These are phyloP conservation scores for Salix caprea DNA, from an alignment of 345 rosid genomes.

Conservation along the genomic window DNA sequence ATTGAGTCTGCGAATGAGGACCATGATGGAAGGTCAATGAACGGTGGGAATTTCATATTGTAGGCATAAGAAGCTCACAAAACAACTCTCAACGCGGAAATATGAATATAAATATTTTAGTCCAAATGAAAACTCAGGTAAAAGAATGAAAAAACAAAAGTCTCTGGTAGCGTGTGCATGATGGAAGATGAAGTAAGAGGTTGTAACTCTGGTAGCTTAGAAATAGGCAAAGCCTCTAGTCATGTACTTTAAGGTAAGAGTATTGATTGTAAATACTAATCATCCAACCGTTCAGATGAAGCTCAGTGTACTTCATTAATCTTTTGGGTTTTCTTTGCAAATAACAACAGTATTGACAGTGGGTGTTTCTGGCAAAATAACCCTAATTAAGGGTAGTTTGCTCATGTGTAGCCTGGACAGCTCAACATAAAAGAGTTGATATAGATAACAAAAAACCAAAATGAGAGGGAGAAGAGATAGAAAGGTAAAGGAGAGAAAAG, in stretches of 20 bases:
- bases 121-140: background rate
- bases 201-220: background rate
- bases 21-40: background rate
- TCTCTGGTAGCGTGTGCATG: no score
- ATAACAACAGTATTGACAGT: no score
- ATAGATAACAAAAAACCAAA: no score
- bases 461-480: no score
- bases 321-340: no score
- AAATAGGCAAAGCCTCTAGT: background rate
- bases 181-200: background rate
- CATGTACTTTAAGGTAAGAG: background rate
- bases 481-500: no score
- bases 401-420: no score
- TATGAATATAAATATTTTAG: no score
- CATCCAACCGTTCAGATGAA: background rate
- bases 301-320: no score
- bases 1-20: constrained; percentile 22
- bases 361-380: no score
- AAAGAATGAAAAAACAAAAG: background rate
- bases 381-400: no score
- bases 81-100: background rate
- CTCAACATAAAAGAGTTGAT: no score
- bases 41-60: background rate
- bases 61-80: background rate
- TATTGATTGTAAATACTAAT: background rate